Base-by-base conservation (phyloP, 495 filamentous ascomycete species). In the Daldinia bambusicola region DNA sequence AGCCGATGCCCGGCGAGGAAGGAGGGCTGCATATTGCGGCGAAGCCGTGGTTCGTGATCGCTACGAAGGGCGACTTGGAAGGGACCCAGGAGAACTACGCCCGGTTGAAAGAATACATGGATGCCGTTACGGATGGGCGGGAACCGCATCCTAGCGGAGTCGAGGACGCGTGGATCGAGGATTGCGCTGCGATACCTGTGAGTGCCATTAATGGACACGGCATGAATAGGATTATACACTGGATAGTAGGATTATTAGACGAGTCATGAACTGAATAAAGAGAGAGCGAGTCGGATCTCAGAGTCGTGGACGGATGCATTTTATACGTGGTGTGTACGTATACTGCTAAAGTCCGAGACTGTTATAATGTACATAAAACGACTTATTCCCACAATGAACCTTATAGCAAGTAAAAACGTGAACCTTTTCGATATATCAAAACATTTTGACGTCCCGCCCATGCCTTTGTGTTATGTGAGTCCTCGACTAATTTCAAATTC, bases 11-110 rank as follows among this genome's bases (percentile, higher is more conserved):
- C 0, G 66, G 71, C 4, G 67, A 70, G 0, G 71, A 75, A 8
- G 77, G 77, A 0, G 77, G 80, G 14, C 84, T 91, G 14, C 88
- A 92, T 45, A 92, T 96, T 53, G 91, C 92, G 14, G 84, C 85
- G 9, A 99, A 99, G 78, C 93, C 95, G 6, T 99, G 96, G 96
- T 95, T 97, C 72, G 94, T 98, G 1, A 91, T 98, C 38, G 96
- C 94, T 8, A 97, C 94, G 38, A 99, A 99, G 79, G 94, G 93
- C 9, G 95, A 99, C 78, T 75, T 98, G 55, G 86, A 88, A 8
- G 85, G 86, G 0, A 95, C 96, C 6, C 85, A 93, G 78, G 85
- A 89, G 22, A 95, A 94, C 69, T 99, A 92, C 76, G 81, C 74
- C 30, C 79, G 79, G 55, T 77, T 99, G 71, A 88, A 89, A 61